These are phyloP conservation scores for Malassezia japonica DNA, from an alignment of 1,284 basidiomycete genomes.

Conservation along the genomic window DNA sequence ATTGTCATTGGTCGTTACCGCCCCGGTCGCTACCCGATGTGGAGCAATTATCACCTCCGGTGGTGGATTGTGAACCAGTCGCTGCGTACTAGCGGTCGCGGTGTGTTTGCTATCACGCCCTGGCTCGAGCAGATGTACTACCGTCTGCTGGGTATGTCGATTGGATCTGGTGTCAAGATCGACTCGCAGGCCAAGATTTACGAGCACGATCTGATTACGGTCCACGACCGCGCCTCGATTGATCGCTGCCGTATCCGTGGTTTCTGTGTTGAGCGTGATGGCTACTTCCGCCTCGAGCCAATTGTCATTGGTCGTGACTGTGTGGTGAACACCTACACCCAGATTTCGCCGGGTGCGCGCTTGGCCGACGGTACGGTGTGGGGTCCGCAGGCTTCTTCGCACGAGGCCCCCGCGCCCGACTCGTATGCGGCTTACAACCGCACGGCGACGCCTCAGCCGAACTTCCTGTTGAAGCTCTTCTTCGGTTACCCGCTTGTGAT, in stretches of 20 bases:
- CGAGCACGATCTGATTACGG: slow-evolving; percentile 46
- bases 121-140: slow-evolving; percentile 41
- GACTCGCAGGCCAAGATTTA: slow-evolving; percentile 40
- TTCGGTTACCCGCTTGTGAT: slow-evolving; percentile 40
- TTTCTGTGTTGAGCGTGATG: slow-evolving; percentile 47
- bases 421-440: slow-evolving; percentile 47
- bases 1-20: slow-evolving; percentile 45
- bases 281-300: slow-evolving; percentile 47
- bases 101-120: slow-evolving; percentile 43
- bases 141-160: slow-evolving; percentile 45
- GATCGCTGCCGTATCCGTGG: slow-evolving; percentile 47
- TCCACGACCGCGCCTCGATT: slow-evolving; percentile 46
- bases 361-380: slow-evolving; percentile 47
- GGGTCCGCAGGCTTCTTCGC: slow-evolving; percentile 46
- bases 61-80: slow-evolving; percentile 49
- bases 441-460: slow-evolving; percentile 34
- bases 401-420: slow-evolving; percentile 45
- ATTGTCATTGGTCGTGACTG: slow-evolving; percentile 48
- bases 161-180: slow-evolving; percentile 43
- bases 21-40: slow-evolving; percentile 47
- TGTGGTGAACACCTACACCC: slow-evolving; percentile 47
- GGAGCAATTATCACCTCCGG: slow-evolving; percentile 48
- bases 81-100: slow-evolving; percentile 43
- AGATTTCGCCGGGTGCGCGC: slow-evolving; percentile 46
- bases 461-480: slow-evolving; percentile 35